Base-by-base conservation (phyloP, 768 basidiomycete species). In the Tremella yokohamensis region DNA sequence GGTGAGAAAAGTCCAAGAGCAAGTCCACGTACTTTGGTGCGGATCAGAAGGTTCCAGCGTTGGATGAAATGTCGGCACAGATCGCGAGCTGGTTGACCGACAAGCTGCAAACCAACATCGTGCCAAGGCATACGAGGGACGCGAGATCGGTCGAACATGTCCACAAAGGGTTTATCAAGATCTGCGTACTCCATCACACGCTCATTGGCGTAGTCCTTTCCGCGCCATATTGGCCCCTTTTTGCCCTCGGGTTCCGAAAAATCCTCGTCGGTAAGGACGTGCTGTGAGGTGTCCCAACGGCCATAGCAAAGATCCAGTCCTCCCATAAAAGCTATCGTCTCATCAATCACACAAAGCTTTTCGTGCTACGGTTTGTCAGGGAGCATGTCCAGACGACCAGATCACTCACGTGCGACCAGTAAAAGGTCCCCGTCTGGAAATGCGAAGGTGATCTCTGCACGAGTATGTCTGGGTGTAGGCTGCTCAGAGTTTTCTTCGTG, bases 111-210 rank as follows among this genome's bases (percentile, higher is more conserved):
- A 0, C 85, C 90, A 39, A 98, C 90, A 73, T 99, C 96, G 74
- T 99, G 96, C 93, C 94, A 99, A 25, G 96, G 92, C 92, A 98
- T 97, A 49, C 96, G 82, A 4, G 92, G 89, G 18, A 89, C 82
- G 75, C 87, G 94, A 7, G 81, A 77, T 34, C 96, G 84, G 69
- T 99, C 93, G 67, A 94, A 91, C 87, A 94, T 90, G 71, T 97
- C 90, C 64, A 97, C 90, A 47, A 87, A 84, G 0, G 93, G 93
- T 74, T 93, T 96, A 72, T 85, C 82, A 50, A 99, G 82, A 0
- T 82, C 83, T 62, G 88, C 83, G 75, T 93, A 98, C 76, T 98
- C 96, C 47, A 80, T 77, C 9, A 93, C 79, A 16, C 96, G 85
- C 40, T 88, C 87, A 68, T 97, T 97, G 71, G 88, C 88, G 73